Evolutionary conservation across 2,329 filamentous ascomycete species (phyloP), one percentile per base, ranked within the genome.

Genomic region (Pestalotiopsis sp.): DNA sequence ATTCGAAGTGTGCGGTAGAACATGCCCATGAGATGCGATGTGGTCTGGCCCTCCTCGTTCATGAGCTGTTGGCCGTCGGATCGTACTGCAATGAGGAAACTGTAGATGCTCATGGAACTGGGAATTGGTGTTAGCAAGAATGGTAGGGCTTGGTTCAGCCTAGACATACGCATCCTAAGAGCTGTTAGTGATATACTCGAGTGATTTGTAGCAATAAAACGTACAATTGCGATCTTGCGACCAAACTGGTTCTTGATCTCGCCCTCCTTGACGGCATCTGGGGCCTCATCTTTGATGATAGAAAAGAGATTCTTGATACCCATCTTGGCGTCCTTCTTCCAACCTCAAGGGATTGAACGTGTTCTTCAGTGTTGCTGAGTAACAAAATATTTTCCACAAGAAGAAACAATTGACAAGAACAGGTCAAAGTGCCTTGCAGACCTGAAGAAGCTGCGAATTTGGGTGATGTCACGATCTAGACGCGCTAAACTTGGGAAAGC

Each of bases 241-340:
- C 96, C 96, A 79, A 99, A 99, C 73, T 99, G 96, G 75, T 95
- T 95, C 84, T 99, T 99, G 86, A 99, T 99, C 79, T 99, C 96
- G 70, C 96, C 94, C 78, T 94, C 92, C 82, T 98, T 98, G 86
- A 98, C 89, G 41, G 96, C 92, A 82, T 95, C 93, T n/a, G 96
- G 96, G 73, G 94, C 93, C 84, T 98, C 92, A 78, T 98, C 95
- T 77, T 93, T 92, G 82, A 96, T 94, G 80, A 96, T 91, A 73
- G 89, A 87, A 80, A 91, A 94, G 58, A 96, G 88, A 75, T 93
- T 89, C 85, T 91, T 91, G 75, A 91, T 91, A 80, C 88, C 86
- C 86, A 90, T 90, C 56, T 73, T 84, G 73, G 74, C 75, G 58
- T 52, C 31, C 17, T 57, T 39, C 4, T 38, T 25, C 45, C 6